Evolutionary conservation across 306 rosid genomes (phyloP), one percentile per base, ranked within the genome.

Genomic region (Trifolium pratense): DNA sequence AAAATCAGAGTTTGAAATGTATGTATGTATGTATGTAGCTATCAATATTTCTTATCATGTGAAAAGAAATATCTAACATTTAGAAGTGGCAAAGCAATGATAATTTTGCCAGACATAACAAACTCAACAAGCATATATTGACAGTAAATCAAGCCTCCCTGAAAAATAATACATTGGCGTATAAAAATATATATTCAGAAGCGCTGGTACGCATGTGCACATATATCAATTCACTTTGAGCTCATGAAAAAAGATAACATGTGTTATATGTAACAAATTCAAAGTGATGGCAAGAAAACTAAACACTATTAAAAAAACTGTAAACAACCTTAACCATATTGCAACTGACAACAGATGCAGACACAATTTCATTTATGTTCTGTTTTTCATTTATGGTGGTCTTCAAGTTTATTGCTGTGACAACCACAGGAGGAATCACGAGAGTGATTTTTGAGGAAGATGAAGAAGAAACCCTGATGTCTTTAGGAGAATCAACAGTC

Each of bases 281-380:
- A 64, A 73, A 76, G 57, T 6, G 39, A 81, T 34, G 66, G 53
- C 29, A 76, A 31, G 51, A 70, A 53, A 75, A 14, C 39, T 55
- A 65, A 72, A 58, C 66, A 78, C 67, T 53, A 39, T 68, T 75
- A 70, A 60, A 52, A 37, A 74, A 34, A 68, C 58, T 48, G 34
- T 14, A 80, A 68, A 81, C 87, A 78, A 94, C 99, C 97, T 94
- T 91, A 51, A 87, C 96, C 87, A 83, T 86, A 70, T 81, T 86
- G 87, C 97, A 94, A 80, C 90, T 84, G 79, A 94, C 79, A 72
- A 94, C 78, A 49, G 99, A 94, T 83, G 99, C 99, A 46, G 97
- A 90, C 80, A 91, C 88, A 82, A 94, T 87, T 86, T 94, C 98
- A 55, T 88, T 86, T 53, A 77, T 64, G 82, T 83, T 88, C 81